Percentiles rank a stretch among this genome's conserved stretches.
These are phyloP conservation scores for Naegleria gruberi DNA, from an alignment of 208 protist genomes.

Conservation along the genomic window DNA sequence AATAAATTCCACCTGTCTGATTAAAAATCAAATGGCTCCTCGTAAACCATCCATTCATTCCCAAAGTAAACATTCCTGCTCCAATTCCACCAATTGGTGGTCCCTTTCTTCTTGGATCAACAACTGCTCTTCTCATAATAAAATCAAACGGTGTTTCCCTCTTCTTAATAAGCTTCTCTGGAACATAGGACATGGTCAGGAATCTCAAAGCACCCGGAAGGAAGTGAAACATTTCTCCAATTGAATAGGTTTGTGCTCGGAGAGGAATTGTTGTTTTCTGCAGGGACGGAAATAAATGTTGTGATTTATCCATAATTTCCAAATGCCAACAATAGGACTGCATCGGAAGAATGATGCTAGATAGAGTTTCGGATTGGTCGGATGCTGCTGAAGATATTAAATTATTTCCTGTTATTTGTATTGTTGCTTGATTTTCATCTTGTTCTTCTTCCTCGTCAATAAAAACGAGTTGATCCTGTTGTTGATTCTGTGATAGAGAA, in stretches of 20 bases:
- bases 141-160: background rate
- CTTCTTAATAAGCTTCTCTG: background rate
- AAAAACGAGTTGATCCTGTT: background rate
- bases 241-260: background rate
- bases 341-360: no score
- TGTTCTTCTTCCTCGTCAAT: no score
- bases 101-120: background rate
- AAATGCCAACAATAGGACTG: no score
- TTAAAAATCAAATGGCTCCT: background rate
- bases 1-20: background rate
- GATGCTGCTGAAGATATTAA: no score
- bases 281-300: no score
- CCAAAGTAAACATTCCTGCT: constrained; percentile 27
- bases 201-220: background rate
- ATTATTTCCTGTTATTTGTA: no score
- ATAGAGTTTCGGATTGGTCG: no score
- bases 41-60: constrained; percentile 37
- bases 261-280: background rate
- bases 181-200: background rate
- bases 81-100: constrained; percentile 35
- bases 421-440: no score
- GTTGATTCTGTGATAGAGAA: background rate
- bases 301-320: no score
- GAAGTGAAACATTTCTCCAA: background rate
- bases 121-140: background rate